Evolutionary conservation across 306 rosid genomes (phyloP).

Genomic region (Cucurbita maxima): DNA sequence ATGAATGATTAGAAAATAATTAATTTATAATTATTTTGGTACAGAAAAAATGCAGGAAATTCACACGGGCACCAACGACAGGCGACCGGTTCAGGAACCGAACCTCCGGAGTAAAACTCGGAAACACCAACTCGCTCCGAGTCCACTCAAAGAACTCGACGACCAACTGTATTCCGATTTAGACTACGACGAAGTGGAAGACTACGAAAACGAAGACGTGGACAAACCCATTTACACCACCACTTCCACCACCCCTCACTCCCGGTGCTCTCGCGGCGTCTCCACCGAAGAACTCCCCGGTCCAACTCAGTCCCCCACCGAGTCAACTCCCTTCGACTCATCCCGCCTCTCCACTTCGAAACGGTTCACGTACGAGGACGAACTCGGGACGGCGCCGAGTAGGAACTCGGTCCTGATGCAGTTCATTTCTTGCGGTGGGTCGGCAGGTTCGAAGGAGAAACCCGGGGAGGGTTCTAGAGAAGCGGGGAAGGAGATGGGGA

Average conservation of each 20-base stretch:
- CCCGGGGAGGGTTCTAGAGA: constrained; percentile 12
- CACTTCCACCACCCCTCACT: constrained; percentile 50
- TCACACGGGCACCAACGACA: constrained; percentile 9
- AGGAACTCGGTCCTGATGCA: constrained; percentile 23
- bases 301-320: neutral
- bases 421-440: constrained; percentile 68
- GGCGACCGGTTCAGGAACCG: constrained; percentile 18
- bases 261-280: constrained; percentile 74
- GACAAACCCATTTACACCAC: constrained; percentile 4
- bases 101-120: neutral
- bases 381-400: too few species aligned
- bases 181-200: too few species aligned
- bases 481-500: constrained; percentile 11
- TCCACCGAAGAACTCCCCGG: constrained; percentile 42
- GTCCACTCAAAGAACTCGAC: too few species aligned
- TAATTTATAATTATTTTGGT: neutral
- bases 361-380: too few species aligned
- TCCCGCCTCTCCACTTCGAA: neutral
- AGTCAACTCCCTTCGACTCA: neutral
- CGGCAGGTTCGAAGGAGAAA: constrained; percentile 32
- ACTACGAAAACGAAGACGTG: too few species aligned
- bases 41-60: constrained; percentile 46
- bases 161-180: too few species aligned
- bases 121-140: too few species aligned
- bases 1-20: neutral